phyloP scores from a whole-genome alignment of 768 basidiomycete genomes.

The Panaeolus papilionaceus region DNA sequence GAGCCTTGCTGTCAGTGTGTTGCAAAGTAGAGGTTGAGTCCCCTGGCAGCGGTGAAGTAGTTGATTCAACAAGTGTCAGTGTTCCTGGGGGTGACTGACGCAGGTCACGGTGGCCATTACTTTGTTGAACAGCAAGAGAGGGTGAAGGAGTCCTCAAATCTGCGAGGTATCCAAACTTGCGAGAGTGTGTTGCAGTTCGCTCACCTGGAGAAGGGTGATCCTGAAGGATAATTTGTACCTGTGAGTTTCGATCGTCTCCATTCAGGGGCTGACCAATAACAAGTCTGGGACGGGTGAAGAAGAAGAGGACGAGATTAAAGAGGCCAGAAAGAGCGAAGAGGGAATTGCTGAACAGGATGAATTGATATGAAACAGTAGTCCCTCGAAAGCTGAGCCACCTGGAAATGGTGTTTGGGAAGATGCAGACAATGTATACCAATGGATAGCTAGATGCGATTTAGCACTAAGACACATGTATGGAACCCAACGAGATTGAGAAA shows the following conservation, averaged over 20 bases:
- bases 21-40: neutral
- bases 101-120: neutral
- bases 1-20: constrained; percentile 3
- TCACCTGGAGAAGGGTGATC: constrained; percentile 15
- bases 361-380: constrained; percentile 37
- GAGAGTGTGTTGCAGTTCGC: neutral
- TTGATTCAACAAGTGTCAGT: neutral
- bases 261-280: constrained; percentile 28
- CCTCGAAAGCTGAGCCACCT: constrained; percentile 45
- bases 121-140: neutral
- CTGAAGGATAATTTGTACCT: constrained; percentile 19
- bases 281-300: constrained; percentile 34
- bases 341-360: constrained; percentile 44
- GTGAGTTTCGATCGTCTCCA: constrained; percentile 22
- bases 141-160: constrained; percentile 5
- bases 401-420: constrained; percentile 48
- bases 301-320: constrained; percentile 49
- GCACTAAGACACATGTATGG: neutral
- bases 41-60: neutral
- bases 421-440: constrained; percentile 45
- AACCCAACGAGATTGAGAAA: constrained; percentile 12
- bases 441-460: constrained; percentile 44
- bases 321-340: constrained; percentile 52
- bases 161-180: constrained; percentile 6
- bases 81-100: neutral